Percentiles rank a stretch among this genome's conserved stretches.
phyloP scores from a whole-genome alignment of 208 protist species.

The Tritrichomonas foetus region DNA sequence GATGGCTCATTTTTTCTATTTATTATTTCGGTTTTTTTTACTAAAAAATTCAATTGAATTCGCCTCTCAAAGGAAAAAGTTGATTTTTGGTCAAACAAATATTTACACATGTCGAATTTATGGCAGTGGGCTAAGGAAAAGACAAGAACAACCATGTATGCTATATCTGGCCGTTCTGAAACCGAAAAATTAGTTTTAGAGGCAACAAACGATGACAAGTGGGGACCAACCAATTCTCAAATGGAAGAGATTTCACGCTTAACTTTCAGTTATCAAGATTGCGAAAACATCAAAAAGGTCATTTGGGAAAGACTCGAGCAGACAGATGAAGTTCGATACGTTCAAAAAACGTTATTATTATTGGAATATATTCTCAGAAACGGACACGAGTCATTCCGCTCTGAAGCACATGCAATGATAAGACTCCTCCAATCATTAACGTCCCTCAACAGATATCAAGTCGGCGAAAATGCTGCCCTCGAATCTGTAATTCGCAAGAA shows the following conservation, averaged over 20 bases:
- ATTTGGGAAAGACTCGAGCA: not conserved
- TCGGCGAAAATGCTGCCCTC: not conserved
- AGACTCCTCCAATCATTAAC: not conserved
- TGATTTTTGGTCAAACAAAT: too few species aligned
- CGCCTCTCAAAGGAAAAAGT: too few species aligned
- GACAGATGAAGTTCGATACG: not conserved
- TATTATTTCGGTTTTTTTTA: too few species aligned
- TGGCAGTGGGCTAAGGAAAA: slow-evolving; percentile 13
- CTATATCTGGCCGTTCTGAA: not conserved
- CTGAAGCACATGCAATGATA: not conserved
- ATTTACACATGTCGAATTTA: not conserved
- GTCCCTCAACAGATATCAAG: not conserved
- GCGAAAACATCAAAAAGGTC: not conserved
- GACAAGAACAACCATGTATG: not conserved
- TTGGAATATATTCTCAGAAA: not conserved
- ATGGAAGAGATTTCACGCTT: not conserved
- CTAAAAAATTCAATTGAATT: too few species aligned
- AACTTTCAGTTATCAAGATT: not conserved
- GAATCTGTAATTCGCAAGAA: not conserved
- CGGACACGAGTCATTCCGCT: not conserved
- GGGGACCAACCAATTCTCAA: not conserved
- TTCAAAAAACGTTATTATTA: not conserved
- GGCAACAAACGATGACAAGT: not conserved
- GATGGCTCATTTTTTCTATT: too few species aligned
- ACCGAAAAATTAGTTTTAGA: not conserved